Conservation (phyloP, 805 yeast genomes). For the Metschnikowia baotianmanensis region DNA sequence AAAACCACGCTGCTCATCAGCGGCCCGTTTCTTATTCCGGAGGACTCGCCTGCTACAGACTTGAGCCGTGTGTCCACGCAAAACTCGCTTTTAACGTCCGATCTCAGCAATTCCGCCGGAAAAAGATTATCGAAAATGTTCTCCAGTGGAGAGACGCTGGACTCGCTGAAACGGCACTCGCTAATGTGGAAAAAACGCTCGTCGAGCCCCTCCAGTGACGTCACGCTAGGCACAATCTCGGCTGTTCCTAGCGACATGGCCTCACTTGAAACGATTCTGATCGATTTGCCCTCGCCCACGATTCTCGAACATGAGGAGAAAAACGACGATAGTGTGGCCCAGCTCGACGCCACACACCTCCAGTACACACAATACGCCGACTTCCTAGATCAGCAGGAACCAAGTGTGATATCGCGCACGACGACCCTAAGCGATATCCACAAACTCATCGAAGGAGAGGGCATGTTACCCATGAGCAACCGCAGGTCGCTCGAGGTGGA, state of each 20-base stretch:
- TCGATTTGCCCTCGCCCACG: conserved; percentile 10
- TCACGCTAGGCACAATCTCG: conserved; percentile 14
- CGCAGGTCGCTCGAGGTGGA: conserved; percentile 17
- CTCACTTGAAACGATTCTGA: conserved; percentile 9
- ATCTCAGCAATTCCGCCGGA: neutral
- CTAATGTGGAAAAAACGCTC: conserved; percentile 5
- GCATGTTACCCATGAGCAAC: conserved; percentile 16
- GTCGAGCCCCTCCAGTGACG: conserved; percentile 14
- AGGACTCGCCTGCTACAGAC: neutral
- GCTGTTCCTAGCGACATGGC: conserved; percentile 10
- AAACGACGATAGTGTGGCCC: neutral
- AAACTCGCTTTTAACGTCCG: conserved; percentile 4
- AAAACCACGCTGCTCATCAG: conserved; percentile 8
- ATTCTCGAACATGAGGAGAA: neutral
- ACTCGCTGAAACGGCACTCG: conserved; percentile 7
- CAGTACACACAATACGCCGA: conserved; percentile 8
- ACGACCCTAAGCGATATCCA: conserved; percentile 13
- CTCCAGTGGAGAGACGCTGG: neutral
- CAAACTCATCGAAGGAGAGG: conserved; percentile 8
- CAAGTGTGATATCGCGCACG: conserved; percentile 12
- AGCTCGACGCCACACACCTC: conserved; percentile 2
- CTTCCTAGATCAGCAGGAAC: conserved; percentile 9
- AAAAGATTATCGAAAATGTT: conserved; percentile 4
- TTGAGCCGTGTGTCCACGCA: neutral
- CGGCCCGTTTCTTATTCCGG: conserved; percentile 3